These are phyloP conservation scores for Saitoella complicata DNA, from an alignment of 805 yeast species.

Conservation along the genomic window DNA sequence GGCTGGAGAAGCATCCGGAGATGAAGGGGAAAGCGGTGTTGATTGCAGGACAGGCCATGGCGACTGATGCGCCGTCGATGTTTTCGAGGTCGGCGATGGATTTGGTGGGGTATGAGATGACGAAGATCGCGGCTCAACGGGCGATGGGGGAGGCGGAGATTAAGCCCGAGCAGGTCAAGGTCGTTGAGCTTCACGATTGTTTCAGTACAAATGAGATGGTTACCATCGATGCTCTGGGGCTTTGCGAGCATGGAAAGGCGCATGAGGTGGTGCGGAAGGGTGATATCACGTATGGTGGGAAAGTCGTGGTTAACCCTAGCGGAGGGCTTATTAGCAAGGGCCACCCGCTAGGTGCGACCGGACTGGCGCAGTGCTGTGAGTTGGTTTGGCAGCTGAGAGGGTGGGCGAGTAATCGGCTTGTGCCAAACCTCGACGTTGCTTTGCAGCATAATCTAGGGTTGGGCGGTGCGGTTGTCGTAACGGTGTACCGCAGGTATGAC, in stretches of 20 bases:
- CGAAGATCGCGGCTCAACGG: conserved; percentile 12
- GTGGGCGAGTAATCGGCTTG: no score
- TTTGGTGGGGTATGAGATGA: conserved; percentile 14
- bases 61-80: conserved; percentile 13
- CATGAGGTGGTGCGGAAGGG: conserved; percentile 11
- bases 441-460: no score
- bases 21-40: conserved; percentile 14
- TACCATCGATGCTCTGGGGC: conserved; percentile 15
- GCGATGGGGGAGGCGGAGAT: conserved; percentile 11
- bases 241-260: conserved; percentile 14
- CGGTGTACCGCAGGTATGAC: no score
- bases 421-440: no score
- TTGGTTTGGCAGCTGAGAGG: no score
- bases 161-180: conserved; percentile 14
- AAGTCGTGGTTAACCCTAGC: no score
- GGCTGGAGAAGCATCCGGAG: no score
- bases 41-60: conserved; percentile 14
- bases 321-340: no score
- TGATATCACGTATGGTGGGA: no score
- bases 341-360: no score
- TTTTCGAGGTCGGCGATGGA: conserved; percentile 12
- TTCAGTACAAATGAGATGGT: conserved; percentile 16
- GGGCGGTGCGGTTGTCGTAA: no score
- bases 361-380: no score
- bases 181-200: conserved; percentile 17